Base-by-base conservation (phyloP, 495 filamentous ascomycete species). In the Lepidopterella palustris region DNA sequence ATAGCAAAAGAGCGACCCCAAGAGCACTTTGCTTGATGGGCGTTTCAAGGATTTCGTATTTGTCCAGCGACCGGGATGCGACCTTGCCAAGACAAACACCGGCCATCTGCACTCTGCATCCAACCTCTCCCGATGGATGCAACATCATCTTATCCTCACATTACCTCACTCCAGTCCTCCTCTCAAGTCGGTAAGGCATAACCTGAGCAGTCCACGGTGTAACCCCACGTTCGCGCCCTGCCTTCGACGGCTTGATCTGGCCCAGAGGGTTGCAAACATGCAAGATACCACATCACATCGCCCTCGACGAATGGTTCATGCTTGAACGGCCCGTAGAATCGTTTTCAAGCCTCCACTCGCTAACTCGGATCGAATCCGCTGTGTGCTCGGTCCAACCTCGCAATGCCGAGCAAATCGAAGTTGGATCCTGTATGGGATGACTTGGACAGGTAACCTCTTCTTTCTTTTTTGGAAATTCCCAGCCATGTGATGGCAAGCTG, bases 371-470 rank as follows among this genome's bases (percentile, higher is more conserved):
- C 20, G 21, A 15, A 18, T 27, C 21, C 21, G 25, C 47, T 50
- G 47, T 24, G 15, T 50, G 35, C 47, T 25, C 47, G 47, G 47
- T 35, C 31, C 56, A 28, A 39, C n/a, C 47, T 48, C 59, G 57
- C 9, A 18, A 68, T 68, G 65, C 58, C 25, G 62, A 60, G 29
- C 42, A 68, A 79, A 65, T 74, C 78, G 32, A 78, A 80, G 62
- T 72, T 85, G 63, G 84, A 86, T 73, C 81, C 84, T 71, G 78
- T 85, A 66, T 89, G 85, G 84, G 79, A 87, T 55, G 83, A 88
- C 68, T 75, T 84, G 56, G 82, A 75, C 60, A 69, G 68, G 71
- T 73, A 65, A 70, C 61, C 62, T 66, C 52, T 53, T 50, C 58
- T 45, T 40, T 53, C 53, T n/a, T n/a, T n/a, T 10, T 26, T 32